Evolutionary conservation across 1,284 basidiomycete genomes (phyloP).

Genomic region (Earliella scabrosa): DNA sequence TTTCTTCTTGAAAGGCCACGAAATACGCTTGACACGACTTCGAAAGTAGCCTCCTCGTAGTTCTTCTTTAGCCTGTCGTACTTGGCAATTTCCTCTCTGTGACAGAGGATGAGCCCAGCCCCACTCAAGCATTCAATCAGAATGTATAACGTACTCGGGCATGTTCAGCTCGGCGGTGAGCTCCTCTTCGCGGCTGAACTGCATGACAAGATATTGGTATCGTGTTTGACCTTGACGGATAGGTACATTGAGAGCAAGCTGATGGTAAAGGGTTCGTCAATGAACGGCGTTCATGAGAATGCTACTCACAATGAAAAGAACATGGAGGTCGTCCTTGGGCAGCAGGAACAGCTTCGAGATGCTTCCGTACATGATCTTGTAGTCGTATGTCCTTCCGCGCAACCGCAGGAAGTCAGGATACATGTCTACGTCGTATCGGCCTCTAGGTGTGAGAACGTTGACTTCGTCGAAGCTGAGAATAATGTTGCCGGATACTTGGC

Average conservation of each 20-base stretch:
- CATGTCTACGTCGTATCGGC: conserved; percentile 98
- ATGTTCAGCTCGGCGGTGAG: conserved; percentile 96
- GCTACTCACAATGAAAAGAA: conserved; percentile 85
- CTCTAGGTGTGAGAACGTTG: conserved; percentile 95
- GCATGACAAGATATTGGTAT: conserved; percentile 98
- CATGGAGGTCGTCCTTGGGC: conserved; percentile 96
- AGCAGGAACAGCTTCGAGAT: conserved; percentile 93
- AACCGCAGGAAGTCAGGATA: conserved; percentile 93
- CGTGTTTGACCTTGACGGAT: conserved; percentile 98
- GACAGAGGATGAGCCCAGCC: background rate
- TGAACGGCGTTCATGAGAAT: too few species aligned
- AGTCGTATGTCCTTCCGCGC: conserved; percentile 98
- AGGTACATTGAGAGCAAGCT: conserved; percentile 90
- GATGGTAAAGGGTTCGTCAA: conserved; percentile 4
- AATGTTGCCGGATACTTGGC: conserved; percentile 90
- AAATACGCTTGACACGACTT: conserved; percentile 95
- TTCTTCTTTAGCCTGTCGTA: conserved; percentile 89
- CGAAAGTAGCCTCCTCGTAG: conserved; percentile 93
- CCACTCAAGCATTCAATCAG: too few species aligned
- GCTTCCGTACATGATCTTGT: conserved; percentile 93
- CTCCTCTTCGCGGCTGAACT: conserved; percentile 96
- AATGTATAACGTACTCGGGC: conserved; percentile 67
- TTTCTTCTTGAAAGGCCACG: conserved; percentile 91
- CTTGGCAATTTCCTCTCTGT: conserved; percentile 73
- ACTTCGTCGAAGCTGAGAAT: conserved; percentile 97